phyloP scores from a whole-genome alignment of 2,329 filamentous ascomycete genomes.

The Fusarium mexicanum region DNA sequence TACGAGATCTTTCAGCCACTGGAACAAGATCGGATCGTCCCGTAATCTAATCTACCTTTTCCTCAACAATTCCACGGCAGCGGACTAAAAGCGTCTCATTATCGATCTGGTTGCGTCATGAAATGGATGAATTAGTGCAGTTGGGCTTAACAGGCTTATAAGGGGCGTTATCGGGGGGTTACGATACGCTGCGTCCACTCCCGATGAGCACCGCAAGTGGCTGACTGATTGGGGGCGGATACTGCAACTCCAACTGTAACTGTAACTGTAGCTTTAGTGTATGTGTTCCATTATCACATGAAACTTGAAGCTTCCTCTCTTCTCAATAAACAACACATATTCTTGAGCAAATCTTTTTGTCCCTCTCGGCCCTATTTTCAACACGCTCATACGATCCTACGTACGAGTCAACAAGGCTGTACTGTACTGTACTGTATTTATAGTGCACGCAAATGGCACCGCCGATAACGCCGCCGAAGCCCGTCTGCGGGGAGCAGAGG shows the following conservation, averaged over 20 bases:
- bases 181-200: slow-evolving; percentile 34
- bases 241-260: neutral
- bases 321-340: slow-evolving; percentile 8
- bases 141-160: neutral
- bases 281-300: slow-evolving; percentile 28
- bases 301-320: slow-evolving; percentile 1
- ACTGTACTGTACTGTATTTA: neutral
- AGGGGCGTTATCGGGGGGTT: slow-evolving; percentile 32
- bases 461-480: slow-evolving; percentile 28
- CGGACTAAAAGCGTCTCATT: neutral
- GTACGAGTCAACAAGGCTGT: neutral
- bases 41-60: neutral
- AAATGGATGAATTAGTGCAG: slow-evolving; percentile 19
- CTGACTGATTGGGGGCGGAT: neutral
- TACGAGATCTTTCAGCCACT: neutral
- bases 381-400: neutral
- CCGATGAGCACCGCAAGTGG: slow-evolving; percentile 8
- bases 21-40: neutral
- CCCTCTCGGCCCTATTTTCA: neutral
- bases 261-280: slow-evolving; percentile 2
- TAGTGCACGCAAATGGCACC: slow-evolving; percentile 24
- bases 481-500: slow-evolving; percentile 31
- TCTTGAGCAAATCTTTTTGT: neutral
- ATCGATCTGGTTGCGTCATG: slow-evolving; percentile 33
- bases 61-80: neutral